Evolutionary conservation across 805 yeast genomes (phyloP).

Genomic region (Saccharomyces jurei): DNA sequence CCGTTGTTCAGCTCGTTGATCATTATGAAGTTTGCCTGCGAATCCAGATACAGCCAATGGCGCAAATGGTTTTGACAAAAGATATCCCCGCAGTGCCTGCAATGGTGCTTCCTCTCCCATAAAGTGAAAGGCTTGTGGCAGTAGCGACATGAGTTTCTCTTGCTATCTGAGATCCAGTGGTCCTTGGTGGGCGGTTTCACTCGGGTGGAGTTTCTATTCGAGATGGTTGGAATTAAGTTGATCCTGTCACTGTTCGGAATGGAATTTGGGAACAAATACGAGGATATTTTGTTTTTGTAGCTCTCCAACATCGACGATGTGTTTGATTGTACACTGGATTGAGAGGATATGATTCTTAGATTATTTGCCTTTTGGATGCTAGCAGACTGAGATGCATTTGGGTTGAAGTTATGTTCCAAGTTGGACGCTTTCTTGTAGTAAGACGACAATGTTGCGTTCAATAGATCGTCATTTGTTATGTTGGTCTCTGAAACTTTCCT

Average conservation of each 20-base stretch:
- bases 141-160: slow-evolving; percentile 53
- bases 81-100: slow-evolving; percentile 78
- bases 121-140: slow-evolving; percentile 67
- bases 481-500: slow-evolving; percentile 42
- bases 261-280: slow-evolving; percentile 11
- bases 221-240: not conserved
- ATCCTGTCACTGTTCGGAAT: not conserved
- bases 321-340: slow-evolving; percentile 23
- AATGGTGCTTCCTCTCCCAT: slow-evolving; percentile 75
- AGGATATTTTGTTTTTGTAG: slow-evolving; percentile 10
- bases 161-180: slow-evolving; percentile 71
- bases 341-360: slow-evolving; percentile 15
- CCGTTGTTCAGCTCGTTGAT: slow-evolving; percentile 4
- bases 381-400: not conserved
- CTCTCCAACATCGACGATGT: slow-evolving; percentile 14
- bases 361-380: not conserved
- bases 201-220: slow-evolving; percentile 1
- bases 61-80: slow-evolving; percentile 64
- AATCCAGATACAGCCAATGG: slow-evolving; percentile 47
- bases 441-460: slow-evolving; percentile 21
- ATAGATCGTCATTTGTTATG: slow-evolving; percentile 35
- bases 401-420: not conserved
- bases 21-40: slow-evolving; percentile 54
- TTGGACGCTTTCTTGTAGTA: not conserved
- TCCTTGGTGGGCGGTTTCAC: slow-evolving; percentile 40